A percentile compares a stretch with the other conserved stretches of the same genome.
These are phyloP conservation scores for Trichoderma lentiforme DNA, from an alignment of 2,329 filamentous ascomycete genomes.

Conservation along the genomic window DNA sequence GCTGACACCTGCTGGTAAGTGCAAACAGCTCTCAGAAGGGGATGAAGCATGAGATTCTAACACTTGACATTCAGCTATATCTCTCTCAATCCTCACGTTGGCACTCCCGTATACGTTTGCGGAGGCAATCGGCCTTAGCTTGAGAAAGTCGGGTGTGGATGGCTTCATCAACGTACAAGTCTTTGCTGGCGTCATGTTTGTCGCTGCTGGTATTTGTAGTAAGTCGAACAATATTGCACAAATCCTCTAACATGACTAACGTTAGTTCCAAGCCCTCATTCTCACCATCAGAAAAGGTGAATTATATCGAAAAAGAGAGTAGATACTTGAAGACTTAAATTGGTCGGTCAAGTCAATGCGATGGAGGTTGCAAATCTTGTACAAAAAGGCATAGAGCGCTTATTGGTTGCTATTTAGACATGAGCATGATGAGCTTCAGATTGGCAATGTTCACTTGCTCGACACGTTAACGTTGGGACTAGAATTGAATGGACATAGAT, in stretches of 20 bases:
- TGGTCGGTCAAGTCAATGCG: background rate
- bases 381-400: background rate
- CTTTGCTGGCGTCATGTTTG: constrained; percentile 5
- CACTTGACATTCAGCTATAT: background rate
- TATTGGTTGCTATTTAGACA: background rate
- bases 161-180: constrained; percentile 1
- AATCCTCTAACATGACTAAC: background rate
- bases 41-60: background rate
- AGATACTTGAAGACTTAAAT: background rate
- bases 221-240: background rate
- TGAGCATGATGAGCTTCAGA: background rate
- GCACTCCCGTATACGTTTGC: constrained; percentile 10
- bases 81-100: background rate
- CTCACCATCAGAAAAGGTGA: background rate
- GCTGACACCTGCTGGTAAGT: background rate
- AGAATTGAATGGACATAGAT: background rate
- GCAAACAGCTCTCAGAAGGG: no score
- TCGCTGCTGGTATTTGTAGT: background rate
- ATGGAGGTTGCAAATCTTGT: background rate
- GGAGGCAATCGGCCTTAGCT: background rate
- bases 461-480: background rate
- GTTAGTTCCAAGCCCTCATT: background rate
- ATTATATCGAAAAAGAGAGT: background rate
- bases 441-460: background rate
- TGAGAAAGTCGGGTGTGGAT: background rate